Conservation (phyloP, 176 grass and related monocot genomes). For the Phoenix roebelenii region DNA sequence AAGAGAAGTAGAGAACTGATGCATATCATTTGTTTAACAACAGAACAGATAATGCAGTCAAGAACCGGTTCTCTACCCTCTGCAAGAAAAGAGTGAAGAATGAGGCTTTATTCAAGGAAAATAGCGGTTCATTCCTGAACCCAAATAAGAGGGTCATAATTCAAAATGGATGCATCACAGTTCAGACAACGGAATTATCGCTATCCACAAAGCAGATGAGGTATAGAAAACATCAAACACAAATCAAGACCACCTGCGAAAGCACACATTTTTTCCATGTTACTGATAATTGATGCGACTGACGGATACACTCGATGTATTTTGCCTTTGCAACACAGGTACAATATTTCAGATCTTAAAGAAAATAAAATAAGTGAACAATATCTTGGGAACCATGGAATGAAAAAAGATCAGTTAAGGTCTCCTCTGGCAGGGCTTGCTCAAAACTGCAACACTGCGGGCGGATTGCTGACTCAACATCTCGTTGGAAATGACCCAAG, state of each 20-base stretch:
- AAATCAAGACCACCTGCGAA: too few relatives aligned
- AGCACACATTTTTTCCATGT: too few relatives aligned
- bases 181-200: conserved; percentile 27
- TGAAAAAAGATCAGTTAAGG: conserved; percentile 24
- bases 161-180: conserved; percentile 32
- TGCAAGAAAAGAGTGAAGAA: conserved; percentile 74
- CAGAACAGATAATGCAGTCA: conserved; percentile 95
- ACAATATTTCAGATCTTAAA: conserved; percentile 33
- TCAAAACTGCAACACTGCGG: conserved; percentile 24
- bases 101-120: conserved; percentile 60
- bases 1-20: neutral
- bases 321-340: conserved; percentile 29
- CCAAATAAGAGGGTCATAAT: conserved; percentile 45
- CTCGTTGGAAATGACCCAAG: conserved; percentile 14
- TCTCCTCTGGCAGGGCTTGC: conserved; percentile 53
- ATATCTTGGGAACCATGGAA: conserved; percentile 31
- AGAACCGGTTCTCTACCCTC: conserved; percentile 84
- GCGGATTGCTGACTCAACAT: conserved; percentile 21
- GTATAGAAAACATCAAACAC: conserved; percentile 21
- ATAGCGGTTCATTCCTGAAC: conserved; percentile 33
- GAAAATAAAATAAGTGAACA: conserved; percentile 34
- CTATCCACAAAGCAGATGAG: conserved; percentile 51
- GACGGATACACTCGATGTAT: neutral
- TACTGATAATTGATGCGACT: neutral
- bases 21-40: neutral